Evolutionary conservation across 2,329 filamentous ascomycete species (phyloP).

Genomic region (Nannizziopsis arthrosporioides): DNA sequence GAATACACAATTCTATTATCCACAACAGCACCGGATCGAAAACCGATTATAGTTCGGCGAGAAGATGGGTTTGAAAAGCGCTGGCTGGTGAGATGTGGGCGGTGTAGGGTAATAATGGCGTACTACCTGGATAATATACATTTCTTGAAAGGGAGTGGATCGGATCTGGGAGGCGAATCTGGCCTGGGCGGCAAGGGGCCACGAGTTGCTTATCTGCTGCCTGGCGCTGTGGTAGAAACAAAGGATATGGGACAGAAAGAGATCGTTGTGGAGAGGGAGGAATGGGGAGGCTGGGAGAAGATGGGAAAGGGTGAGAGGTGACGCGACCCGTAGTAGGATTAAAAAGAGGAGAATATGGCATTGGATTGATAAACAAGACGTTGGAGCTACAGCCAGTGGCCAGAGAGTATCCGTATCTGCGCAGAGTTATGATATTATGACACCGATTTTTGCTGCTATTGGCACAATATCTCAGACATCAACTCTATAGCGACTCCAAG

Average conservation of each 20-base stretch:
- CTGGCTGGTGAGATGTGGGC: conserved; percentile 45
- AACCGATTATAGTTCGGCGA: conserved; percentile 42
- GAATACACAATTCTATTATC: conserved; percentile 43
- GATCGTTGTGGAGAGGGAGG: conserved; percentile 24
- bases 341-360: not conserved
- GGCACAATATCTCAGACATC: no score
- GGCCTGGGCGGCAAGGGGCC: conserved; percentile 23
- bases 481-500: no score
- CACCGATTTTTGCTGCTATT: no score
- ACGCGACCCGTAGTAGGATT: not conserved
- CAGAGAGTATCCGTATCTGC: no score
- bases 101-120: conserved; percentile 50
- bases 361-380: no score
- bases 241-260: conserved; percentile 39
- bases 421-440: no score
- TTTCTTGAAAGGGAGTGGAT: conserved; percentile 22
- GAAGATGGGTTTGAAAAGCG: conserved; percentile 59
- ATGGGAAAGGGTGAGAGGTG: conserved; percentile 1
- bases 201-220: conserved; percentile 48
- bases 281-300: conserved; percentile 26
- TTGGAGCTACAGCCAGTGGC: no score
- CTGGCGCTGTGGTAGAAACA: conserved; percentile 48
- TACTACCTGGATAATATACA: conserved; percentile 50
- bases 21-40: conserved; percentile 38
- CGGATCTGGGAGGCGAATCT: conserved; percentile 15